Percentiles rank a stretch among this genome's conserved stretches.
phyloP scores from a whole-genome alignment of 1,284 basidiomycete species.

The Butyriboletus appendiculatus region DNA sequence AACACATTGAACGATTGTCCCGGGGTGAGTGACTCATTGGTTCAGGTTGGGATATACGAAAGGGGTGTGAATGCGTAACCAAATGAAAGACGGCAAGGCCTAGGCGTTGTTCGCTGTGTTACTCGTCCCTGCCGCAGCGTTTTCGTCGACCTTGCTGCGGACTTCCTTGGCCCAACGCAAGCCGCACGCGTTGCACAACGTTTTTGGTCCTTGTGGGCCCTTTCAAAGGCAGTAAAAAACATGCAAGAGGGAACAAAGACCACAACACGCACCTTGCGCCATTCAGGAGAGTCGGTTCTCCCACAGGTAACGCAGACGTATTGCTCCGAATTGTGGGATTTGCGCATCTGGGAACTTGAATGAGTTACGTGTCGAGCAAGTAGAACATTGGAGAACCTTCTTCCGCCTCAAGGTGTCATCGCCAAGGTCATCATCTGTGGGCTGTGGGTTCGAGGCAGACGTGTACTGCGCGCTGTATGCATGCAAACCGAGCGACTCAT shows the following conservation, averaged over 20 bases:
- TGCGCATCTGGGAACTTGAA: constrained; percentile 40
- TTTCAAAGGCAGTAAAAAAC: constrained; percentile 35
- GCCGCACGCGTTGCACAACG: constrained; percentile 86
- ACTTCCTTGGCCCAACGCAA: constrained; percentile 79
- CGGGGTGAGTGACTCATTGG: background rate
- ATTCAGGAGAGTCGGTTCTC: constrained; percentile 80
- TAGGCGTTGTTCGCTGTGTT: constrained; percentile 18
- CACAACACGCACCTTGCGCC: constrained; percentile 66
- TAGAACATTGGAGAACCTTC: constrained; percentile 36
- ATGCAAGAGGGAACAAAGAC: constrained; percentile 4
- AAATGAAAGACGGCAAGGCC: constrained; percentile 2
- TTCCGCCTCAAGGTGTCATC: constrained; percentile 38
- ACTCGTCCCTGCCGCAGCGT: constrained; percentile 20
- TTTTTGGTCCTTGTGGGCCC: constrained; percentile 84
- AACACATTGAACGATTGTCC: constrained; percentile 6
- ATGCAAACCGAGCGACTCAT: constrained; percentile 22
- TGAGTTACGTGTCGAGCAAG: constrained; percentile 4
- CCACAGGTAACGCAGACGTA: constrained; percentile 80
- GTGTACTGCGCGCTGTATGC: constrained; percentile 20
- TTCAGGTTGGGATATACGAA: constrained; percentile 11
- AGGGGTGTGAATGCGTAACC: background rate
- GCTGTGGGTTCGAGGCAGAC: constrained; percentile 14
- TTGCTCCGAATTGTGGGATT: constrained; percentile 55
- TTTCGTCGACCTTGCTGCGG: constrained; percentile 45
- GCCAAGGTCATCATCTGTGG: constrained; percentile 28